These are phyloP conservation scores for Lachnellula willkommii DNA, from an alignment of 2,329 filamentous ascomycete species.

Conservation along the genomic window DNA sequence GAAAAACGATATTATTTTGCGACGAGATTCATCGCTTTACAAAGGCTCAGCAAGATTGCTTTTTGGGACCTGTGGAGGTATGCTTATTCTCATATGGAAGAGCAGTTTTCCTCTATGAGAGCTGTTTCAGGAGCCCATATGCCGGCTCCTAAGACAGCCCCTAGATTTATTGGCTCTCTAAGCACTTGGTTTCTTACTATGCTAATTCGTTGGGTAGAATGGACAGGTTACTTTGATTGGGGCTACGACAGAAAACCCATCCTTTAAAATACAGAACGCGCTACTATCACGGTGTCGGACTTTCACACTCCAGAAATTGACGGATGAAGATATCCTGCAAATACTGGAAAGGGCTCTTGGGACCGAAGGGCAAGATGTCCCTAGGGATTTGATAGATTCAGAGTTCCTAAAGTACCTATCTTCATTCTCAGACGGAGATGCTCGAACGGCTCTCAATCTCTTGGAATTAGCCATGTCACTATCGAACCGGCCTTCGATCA, in stretches of 20 bases:
- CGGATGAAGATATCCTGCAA: conserved; percentile 61
- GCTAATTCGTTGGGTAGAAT: conserved; percentile 34
- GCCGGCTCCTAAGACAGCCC: too few species aligned
- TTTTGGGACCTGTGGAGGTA: conserved; percentile 78
- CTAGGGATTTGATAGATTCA: conserved; percentile 61
- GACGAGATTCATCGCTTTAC: conserved; percentile 62
- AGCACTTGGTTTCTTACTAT: too few species aligned
- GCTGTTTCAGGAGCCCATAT: too few species aligned
- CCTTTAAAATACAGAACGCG: conserved; percentile 85
- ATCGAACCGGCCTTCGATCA: conserved; percentile 58
- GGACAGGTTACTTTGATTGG: conserved; percentile 89
- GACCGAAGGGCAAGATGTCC: conserved; percentile 44
- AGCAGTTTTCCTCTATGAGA: too few species aligned
- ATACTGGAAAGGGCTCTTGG: conserved; percentile 74
- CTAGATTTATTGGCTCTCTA: too few species aligned
- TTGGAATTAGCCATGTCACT: conserved; percentile 84
- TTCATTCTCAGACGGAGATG: conserved; percentile 85
- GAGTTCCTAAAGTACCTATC: conserved; percentile 78
- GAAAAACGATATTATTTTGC: conserved; percentile 94
- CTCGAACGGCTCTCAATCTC: conserved; percentile 85
- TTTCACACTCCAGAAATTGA: conserved; percentile 76
- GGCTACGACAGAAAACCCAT: conserved; percentile 95
- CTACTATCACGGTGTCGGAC: conserved; percentile 84
- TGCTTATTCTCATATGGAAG: too few species aligned
- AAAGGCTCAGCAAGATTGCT: conserved; percentile 91